Base-by-base conservation (phyloP, 208 protist genomes). In the Cochliopodium minus region DNA sequence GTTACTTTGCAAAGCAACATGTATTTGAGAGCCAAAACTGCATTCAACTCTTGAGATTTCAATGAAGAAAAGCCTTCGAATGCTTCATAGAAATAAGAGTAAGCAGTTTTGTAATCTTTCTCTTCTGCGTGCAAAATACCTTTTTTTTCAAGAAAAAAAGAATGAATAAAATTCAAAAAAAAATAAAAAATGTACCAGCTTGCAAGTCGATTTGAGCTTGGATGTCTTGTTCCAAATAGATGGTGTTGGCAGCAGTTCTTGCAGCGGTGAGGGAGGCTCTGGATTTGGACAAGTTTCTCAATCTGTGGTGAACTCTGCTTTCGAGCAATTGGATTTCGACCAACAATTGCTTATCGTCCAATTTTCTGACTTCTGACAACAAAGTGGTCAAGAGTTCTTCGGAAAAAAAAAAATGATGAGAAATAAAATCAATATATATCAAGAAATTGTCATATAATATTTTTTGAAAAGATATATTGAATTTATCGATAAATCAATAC, bases 21-120 rank as follows among this genome's bases (percentile, higher is more conserved):
- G 78, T 96, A 96, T 67, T 94, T 93, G 57, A 98, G 75, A 28
- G 78, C 66, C 15, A 70, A 67, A 11, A 83, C 73, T 9, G 91
- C 88, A 35, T 78, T 74, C 11, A 65, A 51, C 39, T 83, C 76
- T 13, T 62, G 47, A 34, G 85, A 72, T 11, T 81, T 79, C 2
- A 92, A 58, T 32, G 81, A 73, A 52, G 91, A 78, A 65, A 85
- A 97, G 23, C 83, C 86, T 72, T 98, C 93, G 57, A 97, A 96
- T 26, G 90, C 83, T 70, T 98, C 94, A 69, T 86, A 97, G 43
- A 98, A 89, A 80, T 97, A 98, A 3, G 90, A 96, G 70, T 89
- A 91, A 25, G 89, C 89, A 11, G 91, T 96, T 70, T 96, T 97
- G 65, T 79, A 87, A 68, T 98, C 94, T 13, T 90, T 85, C 67